Evolutionary conservation across 2,329 filamentous ascomycete species (phyloP).

Genomic region (Spiromastix sp.): DNA sequence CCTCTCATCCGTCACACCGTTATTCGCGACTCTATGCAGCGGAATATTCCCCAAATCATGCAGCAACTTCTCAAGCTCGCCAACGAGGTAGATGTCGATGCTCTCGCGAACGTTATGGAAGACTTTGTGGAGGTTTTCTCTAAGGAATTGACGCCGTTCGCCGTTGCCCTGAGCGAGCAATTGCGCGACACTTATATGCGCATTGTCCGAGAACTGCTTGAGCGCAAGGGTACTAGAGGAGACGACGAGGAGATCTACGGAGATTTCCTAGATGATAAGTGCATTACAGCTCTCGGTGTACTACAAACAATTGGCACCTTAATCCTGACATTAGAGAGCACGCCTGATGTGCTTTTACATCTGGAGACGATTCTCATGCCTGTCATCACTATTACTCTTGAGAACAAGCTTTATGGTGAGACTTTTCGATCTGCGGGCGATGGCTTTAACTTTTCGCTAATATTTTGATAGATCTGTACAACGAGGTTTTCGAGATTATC

Average conservation of each 20-base stretch:
- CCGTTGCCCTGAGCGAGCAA: constrained; percentile 90
- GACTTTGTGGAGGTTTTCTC: constrained; percentile 99
- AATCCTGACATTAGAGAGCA: constrained; percentile 93
- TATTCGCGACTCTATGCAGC: constrained; percentile 90
- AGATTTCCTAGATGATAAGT: constrained; percentile 95
- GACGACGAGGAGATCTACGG: constrained; percentile 71
- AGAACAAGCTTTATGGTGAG: constrained; percentile 90
- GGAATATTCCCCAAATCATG: constrained; percentile 98
- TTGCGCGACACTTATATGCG: constrained; percentile 90
- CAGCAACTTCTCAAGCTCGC: constrained; percentile 94
- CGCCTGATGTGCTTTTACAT: constrained; percentile 85
- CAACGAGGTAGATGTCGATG: constrained; percentile 96
- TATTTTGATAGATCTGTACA: constrained; percentile 63
- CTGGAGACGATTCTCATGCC: constrained; percentile 96
- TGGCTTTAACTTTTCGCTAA: neutral
- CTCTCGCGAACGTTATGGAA: constrained; percentile 97
- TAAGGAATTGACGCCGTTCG: constrained; percentile 91
- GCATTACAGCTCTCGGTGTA: constrained; percentile 91
- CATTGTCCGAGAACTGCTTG: constrained; percentile 82
- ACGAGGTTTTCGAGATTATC: constrained; percentile 97
- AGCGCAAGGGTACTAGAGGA: constrained; percentile 66
- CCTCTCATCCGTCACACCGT: constrained; percentile 91
- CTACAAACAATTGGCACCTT: constrained; percentile 95
- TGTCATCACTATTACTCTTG: constrained; percentile 87
- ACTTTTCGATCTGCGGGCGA: neutral